phyloP scores from a whole-genome alignment of 73 alveolate species.

The Paramecium sonneborni region DNA sequence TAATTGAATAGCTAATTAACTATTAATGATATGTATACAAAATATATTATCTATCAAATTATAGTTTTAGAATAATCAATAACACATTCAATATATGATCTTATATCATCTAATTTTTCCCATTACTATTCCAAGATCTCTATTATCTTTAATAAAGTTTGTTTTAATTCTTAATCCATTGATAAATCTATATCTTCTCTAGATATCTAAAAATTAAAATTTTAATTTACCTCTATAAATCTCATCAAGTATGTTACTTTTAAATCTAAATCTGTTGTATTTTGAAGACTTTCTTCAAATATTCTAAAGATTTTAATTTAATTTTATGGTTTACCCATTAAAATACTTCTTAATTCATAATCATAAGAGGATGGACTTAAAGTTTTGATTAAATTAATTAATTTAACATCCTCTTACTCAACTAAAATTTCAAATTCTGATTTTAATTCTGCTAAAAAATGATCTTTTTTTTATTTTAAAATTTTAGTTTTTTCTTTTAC shows the following conservation, averaged over 20 bases:
- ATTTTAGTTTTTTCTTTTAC: conserved; percentile 37
- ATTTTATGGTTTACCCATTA: conserved; percentile 47
- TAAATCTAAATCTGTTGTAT: not conserved
- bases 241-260: conserved; percentile 33
- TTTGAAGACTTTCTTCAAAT: conserved; percentile 3
- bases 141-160: not conserved
- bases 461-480: not conserved
- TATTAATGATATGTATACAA: not conserved
- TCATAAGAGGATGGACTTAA: conserved; percentile 53
- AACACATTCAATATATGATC: conserved; percentile 37
- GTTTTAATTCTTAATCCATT: not conserved
- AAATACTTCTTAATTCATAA: conserved; percentile 34
- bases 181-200: not conserved
- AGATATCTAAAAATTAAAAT: not conserved
- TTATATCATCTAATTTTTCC: conserved; percentile 6
- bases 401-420: conserved; percentile 1
- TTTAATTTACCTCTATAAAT: not conserved
- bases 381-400: not conserved
- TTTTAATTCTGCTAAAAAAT: conserved; percentile 23
- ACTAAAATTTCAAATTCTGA: conserved; percentile 26
- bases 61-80: conserved; percentile 51
- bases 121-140: not conserved
- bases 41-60: not conserved
- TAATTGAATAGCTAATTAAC: no score
- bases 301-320: not conserved